phyloP scores from a whole-genome alignment of 352 stramenopile species.

The Phytophthora capsici region DNA sequence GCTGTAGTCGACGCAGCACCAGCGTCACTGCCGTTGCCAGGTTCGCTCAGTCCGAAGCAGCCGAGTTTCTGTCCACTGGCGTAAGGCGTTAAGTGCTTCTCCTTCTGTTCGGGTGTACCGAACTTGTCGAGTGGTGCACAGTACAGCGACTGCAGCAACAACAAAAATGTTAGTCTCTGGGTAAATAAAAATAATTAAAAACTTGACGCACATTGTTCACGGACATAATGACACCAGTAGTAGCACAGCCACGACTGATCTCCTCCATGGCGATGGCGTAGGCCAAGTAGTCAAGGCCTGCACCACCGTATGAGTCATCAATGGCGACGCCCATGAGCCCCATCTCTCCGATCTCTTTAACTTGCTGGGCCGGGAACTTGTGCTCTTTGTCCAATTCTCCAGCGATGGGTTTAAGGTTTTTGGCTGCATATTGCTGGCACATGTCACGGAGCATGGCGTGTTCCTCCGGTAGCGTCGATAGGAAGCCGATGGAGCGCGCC shows the following conservation, averaged over 20 bases:
- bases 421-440: slow-evolving; percentile 95
- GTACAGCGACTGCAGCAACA: slow-evolving; percentile 91
- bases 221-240: slow-evolving; percentile 97
- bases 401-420: slow-evolving; percentile 93
- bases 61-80: slow-evolving; percentile 92
- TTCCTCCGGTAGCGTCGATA: slow-evolving; percentile 91
- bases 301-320: slow-evolving; percentile 87
- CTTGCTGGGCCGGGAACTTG: slow-evolving; percentile 79
- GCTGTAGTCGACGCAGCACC: slow-evolving; percentile 95
- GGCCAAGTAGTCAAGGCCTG: slow-evolving; percentile 94
- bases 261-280: slow-evolving; percentile 99
- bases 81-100: slow-evolving; percentile 90
- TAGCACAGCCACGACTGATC: slow-evolving; percentile 96
- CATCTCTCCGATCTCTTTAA: slow-evolving; percentile 92
- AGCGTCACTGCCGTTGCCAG: slow-evolving; percentile 95
- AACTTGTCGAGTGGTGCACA: slow-evolving; percentile 95
- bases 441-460: slow-evolving; percentile 97
- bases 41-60: slow-evolving; percentile 95
- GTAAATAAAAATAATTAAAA: neutral
- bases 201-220: slow-evolving; percentile 87
- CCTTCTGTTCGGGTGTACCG: slow-evolving; percentile 92
- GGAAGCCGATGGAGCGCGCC: slow-evolving; percentile 59
- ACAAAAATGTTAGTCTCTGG: slow-evolving; percentile 1
- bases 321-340: slow-evolving; percentile 97
- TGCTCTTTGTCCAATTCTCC: slow-evolving; percentile 91